phyloP scores from a whole-genome alignment of 2,329 filamentous ascomycete species.

The Leptographium lundbergii region DNA sequence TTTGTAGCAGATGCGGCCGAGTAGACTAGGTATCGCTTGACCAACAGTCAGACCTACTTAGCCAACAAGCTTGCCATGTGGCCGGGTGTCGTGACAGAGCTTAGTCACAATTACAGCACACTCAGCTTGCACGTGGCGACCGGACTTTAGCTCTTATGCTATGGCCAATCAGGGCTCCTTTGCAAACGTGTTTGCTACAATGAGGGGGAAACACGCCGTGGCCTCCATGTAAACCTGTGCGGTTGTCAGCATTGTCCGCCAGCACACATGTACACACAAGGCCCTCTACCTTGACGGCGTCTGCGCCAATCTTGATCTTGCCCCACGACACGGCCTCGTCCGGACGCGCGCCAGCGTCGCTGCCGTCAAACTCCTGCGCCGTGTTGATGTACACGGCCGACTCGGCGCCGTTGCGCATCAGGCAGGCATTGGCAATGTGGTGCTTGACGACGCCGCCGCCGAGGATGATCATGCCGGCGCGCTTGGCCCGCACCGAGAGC shows the following conservation, averaged over 20 bases:
- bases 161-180: conserved; percentile 27
- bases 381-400: conserved; percentile 98
- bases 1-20: no score
- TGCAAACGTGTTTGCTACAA: conserved; percentile 55
- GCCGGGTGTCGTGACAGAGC: no score
- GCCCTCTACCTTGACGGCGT: conserved; percentile 68
- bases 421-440: conserved; percentile 91
- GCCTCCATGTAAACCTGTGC: conserved; percentile 50
- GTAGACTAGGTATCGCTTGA: no score
- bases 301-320: conserved; percentile 83
- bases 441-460: conserved; percentile 96
- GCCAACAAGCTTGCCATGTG: background rate
- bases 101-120: background rate
- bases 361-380: conserved; percentile 92
- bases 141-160: background rate
- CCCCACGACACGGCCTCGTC: conserved; percentile 98
- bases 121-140: background rate
- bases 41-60: no score
- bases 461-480: conserved; percentile 88
- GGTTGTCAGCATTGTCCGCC: background rate
- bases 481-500: conserved; percentile 73
- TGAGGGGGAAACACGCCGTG: conserved; percentile 52
- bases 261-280: background rate
- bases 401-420: conserved; percentile 97
- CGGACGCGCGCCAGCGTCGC: conserved; percentile 84